phyloP scores from a whole-genome alignment of 352 stramenopile genomes.

The Phytophthora pseudosyringae region DNA sequence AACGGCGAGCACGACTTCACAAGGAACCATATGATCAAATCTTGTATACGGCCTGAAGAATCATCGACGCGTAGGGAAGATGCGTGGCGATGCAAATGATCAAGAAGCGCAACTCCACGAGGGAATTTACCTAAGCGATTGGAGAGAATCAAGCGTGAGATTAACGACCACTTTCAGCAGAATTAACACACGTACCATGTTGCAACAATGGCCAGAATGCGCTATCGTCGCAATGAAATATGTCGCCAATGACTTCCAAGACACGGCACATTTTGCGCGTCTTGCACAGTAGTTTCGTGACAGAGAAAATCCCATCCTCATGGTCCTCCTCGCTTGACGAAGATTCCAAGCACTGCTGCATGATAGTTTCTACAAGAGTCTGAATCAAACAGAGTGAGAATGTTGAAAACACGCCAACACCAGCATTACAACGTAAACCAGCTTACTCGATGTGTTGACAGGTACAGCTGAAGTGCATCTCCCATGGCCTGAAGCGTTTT shows the following conservation, averaged over 20 bases:
- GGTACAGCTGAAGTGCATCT: constrained; percentile 55
- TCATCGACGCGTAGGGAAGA: constrained; percentile 47
- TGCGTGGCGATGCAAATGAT: constrained; percentile 52
- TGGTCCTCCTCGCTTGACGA: constrained; percentile 13
- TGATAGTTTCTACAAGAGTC: constrained; percentile 30
- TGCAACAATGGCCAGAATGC: constrained; percentile 55
- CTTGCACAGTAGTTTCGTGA: constrained; percentile 42
- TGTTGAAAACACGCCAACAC: neutral
- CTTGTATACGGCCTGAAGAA: constrained; percentile 28
- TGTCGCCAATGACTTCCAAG: constrained; percentile 34
- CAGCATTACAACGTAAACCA: neutral
- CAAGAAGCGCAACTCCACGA: constrained; percentile 54
- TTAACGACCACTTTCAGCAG: neutral
- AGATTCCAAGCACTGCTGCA: constrained; percentile 19
- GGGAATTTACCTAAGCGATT: constrained; percentile 46
- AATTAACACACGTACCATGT: constrained; percentile 31
- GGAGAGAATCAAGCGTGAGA: constrained; percentile 6
- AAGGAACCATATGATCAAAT: constrained; percentile 62
- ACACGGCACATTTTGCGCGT: constrained; percentile 44
- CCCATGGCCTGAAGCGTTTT: constrained; percentile 72
- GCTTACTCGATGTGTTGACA: constrained; percentile 60
- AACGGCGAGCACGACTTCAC: constrained; percentile 59
- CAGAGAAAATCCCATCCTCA: constrained; percentile 25
- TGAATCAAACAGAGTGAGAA: constrained; percentile 20
- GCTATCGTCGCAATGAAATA: constrained; percentile 40